phyloP scores from a whole-genome alignment of 176 grass and related monocot genomes.

The Musa troglodytarum region DNA sequence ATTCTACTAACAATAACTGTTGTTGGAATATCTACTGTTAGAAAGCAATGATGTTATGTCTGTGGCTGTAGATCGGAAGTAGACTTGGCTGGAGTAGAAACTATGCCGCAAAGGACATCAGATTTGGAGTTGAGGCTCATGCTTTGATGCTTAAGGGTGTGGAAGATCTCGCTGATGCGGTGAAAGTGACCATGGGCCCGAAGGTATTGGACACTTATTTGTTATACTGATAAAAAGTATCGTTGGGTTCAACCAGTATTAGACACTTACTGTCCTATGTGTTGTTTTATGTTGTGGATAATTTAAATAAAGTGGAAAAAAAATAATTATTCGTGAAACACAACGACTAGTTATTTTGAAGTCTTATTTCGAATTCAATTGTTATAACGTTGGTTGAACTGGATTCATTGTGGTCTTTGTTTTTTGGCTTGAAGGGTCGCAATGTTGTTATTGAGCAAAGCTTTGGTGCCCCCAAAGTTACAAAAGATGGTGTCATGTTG shows the following conservation, averaged over 20 bases:
- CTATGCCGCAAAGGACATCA: slow-evolving; percentile 34
- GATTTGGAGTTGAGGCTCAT: slow-evolving; percentile 30
- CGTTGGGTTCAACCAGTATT: too few relatives aligned
- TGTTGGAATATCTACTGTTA: not conserved
- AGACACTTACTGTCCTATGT: too few relatives aligned
- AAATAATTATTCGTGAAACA: too few relatives aligned
- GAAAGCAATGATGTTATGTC: not conserved
- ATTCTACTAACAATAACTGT: not conserved
- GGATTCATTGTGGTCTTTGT: not conserved
- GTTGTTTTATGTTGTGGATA: too few relatives aligned
- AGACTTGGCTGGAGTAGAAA: slow-evolving; percentile 21
- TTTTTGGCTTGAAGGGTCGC: slow-evolving; percentile 40
- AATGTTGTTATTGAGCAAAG: slow-evolving; percentile 93
- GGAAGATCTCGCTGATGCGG: not conserved
- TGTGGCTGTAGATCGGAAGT: slow-evolving; percentile 10
- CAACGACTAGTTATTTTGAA: too few relatives aligned
- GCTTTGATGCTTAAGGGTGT: slow-evolving; percentile 23
- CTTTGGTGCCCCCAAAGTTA: slow-evolving; percentile 92
- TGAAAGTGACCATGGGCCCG: slow-evolving; percentile 33
- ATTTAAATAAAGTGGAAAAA: too few relatives aligned
- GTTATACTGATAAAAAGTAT: not conserved
- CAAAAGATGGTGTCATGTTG: slow-evolving; percentile 93
- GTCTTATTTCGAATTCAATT: too few relatives aligned
- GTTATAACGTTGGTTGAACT: too few relatives aligned
- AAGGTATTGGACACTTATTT: not conserved